Evolutionary conservation across 2,329 filamentous ascomycete genomes (phyloP).

Genomic region (Hypoxylon sp.): DNA sequence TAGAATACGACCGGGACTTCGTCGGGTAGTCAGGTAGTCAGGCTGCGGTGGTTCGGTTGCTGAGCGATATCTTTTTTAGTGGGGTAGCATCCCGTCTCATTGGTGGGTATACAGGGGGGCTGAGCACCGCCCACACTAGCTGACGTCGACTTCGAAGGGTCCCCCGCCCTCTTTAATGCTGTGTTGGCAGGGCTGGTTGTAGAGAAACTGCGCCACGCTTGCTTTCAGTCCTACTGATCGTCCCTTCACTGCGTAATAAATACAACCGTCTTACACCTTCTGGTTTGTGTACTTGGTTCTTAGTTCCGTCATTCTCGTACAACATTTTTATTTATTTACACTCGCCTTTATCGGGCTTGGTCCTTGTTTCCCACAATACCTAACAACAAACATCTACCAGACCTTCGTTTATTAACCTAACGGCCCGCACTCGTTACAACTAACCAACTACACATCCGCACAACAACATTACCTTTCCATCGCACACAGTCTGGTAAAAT

Average conservation of each 20-base stretch:
- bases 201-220: conserved; percentile 51
- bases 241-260: conserved; percentile 44
- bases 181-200: conserved; percentile 28
- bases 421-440: conserved; percentile 32
- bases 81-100: conserved; percentile 32
- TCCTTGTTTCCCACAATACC: conserved; percentile 16
- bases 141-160: conserved; percentile 41
- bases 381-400: conserved; percentile 1
- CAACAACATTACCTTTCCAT: conserved; percentile 23
- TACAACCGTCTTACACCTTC: conserved; percentile 50
- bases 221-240: conserved; percentile 40
- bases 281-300: conserved; percentile 24
- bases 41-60: conserved; percentile 25
- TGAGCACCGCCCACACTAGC: conserved; percentile 35
- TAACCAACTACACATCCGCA: conserved; percentile 20
- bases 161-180: conserved; percentile 32
- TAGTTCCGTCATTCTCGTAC: conserved; percentile 26
- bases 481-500: conserved; percentile 51
- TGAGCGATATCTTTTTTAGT: conserved; percentile 28
- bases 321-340: conserved; percentile 28
- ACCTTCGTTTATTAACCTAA: conserved; percentile 32
- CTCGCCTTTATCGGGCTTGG: conserved; percentile 26
- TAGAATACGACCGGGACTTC: conserved; percentile 8
- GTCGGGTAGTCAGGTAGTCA: conserved; percentile 2
- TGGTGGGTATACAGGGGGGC: conserved; percentile 36